Evolutionary conservation across 176 grass and related monocot species (phyloP), one percentile per base, ranked within the genome.

Genomic region (Musa troglodytarum): DNA sequence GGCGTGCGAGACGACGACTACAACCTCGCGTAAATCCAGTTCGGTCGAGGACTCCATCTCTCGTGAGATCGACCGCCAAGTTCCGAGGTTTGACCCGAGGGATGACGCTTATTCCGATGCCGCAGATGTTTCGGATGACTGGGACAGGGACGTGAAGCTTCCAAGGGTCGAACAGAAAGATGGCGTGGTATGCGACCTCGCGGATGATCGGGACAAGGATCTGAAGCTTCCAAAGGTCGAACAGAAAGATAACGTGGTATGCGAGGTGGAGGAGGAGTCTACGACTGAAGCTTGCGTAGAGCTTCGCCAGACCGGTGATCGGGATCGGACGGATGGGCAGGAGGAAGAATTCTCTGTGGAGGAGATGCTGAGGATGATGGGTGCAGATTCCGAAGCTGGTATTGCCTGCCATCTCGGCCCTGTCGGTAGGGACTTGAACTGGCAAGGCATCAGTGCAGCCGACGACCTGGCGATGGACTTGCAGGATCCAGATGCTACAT

Each of bases 301-400:
- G 12, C 12, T 61, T 5, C 34, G 34, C 0, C 34, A 43, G 34
- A 43, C 34, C 0, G 34, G 34, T 43, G 34, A 26, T 26, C 63
- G 1, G 9, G 49, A 17, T 6, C 9, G 9, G 4, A 9, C 2
- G 26, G 72, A 56, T 56, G 7, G 8, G 0, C 66, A 54, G 16
- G n/a, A 80, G 2, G 78, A 84, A 1, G n/a, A 62, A 11, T 87
- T 98, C 53, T 76, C 82, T 72, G 50, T 95, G 0, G 51, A 80
- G 0, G 91, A 92, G 10, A 82, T 99, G 79, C 19, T 99, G 17
- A 71, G 53, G 11, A 69, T 92, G 86, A 86, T 99, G 76, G 81
- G 88, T 21, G 69, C 69, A 15, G 89, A 85, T 2, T 72, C 19
- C 2, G 71, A 86, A 8, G 52, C 28, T 26, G 51, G 70, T 57